Evolutionary conservation across 768 basidiomycete species (phyloP).

Genomic region (Leucosporidium creatinivorum): DNA sequence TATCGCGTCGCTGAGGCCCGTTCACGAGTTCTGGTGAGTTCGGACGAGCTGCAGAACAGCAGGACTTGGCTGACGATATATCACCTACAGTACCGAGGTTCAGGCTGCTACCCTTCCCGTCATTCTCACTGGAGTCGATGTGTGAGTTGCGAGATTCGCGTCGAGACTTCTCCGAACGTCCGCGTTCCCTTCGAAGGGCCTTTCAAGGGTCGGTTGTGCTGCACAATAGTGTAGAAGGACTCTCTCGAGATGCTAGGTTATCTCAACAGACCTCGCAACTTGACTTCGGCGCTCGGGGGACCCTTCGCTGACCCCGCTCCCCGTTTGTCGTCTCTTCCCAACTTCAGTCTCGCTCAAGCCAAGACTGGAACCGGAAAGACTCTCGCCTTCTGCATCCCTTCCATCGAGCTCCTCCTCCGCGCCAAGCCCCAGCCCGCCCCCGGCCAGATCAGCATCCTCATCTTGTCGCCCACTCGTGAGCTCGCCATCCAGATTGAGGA

Average conservation of each 20-base stretch:
- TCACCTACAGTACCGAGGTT: conserved; percentile 15
- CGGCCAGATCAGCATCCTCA: conserved; percentile 37
- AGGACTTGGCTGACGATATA: not conserved
- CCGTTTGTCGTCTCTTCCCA: not conserved
- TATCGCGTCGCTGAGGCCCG: not conserved
- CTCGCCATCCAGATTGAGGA: conserved; percentile 46
- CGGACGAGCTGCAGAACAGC: not conserved
- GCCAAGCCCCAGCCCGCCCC: conserved; percentile 29
- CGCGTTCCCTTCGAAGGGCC: not conserved
- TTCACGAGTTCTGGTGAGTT: conserved; percentile 1
- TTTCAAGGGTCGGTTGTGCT: not conserved
- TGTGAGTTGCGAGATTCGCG: conserved; percentile 5
- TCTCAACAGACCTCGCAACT: not conserved
- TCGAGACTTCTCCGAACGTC: too few species aligned
- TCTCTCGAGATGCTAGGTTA: too few species aligned
- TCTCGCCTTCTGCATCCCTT: conserved; percentile 45
- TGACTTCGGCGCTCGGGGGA: not conserved
- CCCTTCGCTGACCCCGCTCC: not conserved
- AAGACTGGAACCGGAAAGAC: conserved; percentile 51
- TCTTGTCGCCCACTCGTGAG: conserved; percentile 50
- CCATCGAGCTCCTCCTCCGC: conserved; percentile 41
- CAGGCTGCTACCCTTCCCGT: conserved; percentile 34
- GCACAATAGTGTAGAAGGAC: too few species aligned
- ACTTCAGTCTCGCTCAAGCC: conserved; percentile 35
- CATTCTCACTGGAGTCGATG: conserved; percentile 26